Evolutionary conservation across 2,329 filamentous ascomycete species (phyloP), one percentile per base, ranked within the genome.

Genomic region (Epichloe sylvatica): DNA sequence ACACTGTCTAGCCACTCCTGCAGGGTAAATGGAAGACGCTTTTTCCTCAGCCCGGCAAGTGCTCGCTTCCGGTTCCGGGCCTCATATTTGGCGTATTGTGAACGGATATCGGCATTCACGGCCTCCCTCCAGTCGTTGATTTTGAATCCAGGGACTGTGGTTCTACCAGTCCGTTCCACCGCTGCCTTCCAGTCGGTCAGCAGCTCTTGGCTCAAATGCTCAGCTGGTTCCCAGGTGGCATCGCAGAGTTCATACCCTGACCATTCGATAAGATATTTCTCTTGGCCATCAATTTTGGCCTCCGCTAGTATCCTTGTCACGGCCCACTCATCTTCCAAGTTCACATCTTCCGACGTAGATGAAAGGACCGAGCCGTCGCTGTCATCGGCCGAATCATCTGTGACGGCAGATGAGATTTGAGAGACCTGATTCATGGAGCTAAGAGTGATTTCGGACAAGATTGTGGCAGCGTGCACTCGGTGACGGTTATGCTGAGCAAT

Each of bases 281-380:
- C 49, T 21, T 52, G 45, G 3, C 59, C 62, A 3, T 58, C 51
- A 3, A 64, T 51, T 4, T 55, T 48, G 7, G 62, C 65, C 53
- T 79, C 70, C 0, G 72, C 70, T 5, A 81, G 63, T 39, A 83
- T 71, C 11, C 64, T 62, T 39, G 76, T 71, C 5, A 81, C 70
- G 5, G 64, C 59, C 60, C 73, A 81, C 52, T 74, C 71, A 5
- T 69, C 62, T 15, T 70, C 64, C 9, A 66, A 60, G 19, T 19
- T 15, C 6, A 58, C 55, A 19, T 63, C 60, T 13, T 60, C 59
- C 11, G 63, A 52, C 3, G 67, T 65, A 9, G 67, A 69, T 3
- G 62, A 56, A 25, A 67, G 21, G 4, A 63, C 66, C 17, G 59
- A 50, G n/a, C 53, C 55, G 34, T 68, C 63, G 13, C 59, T 54